These are phyloP conservation scores for Mycena latifolia DNA, from an alignment of 768 basidiomycete species.

Conservation along the genomic window DNA sequence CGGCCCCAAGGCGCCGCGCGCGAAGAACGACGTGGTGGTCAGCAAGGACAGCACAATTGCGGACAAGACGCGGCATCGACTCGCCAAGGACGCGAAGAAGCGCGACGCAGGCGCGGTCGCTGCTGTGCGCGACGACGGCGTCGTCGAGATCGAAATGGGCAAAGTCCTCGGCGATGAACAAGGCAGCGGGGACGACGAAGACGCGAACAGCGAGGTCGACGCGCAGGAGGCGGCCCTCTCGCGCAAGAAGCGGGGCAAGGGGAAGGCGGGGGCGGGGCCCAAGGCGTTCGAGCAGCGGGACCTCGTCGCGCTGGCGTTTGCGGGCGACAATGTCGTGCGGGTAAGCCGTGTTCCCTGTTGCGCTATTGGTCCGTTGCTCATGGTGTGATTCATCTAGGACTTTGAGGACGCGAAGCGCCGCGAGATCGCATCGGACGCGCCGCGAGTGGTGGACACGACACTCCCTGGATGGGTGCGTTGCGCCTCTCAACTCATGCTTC, in stretches of 20 bases:
- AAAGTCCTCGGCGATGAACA: constrained; percentile 54
- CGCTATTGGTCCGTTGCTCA: too few relatives aligned
- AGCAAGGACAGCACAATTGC: constrained; percentile 71
- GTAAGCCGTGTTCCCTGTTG: constrained; percentile 62
- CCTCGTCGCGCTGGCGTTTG: constrained; percentile 94
- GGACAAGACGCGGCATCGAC: constrained; percentile 79
- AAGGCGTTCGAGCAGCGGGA: constrained; percentile 92
- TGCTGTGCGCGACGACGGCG: constrained; percentile 78
- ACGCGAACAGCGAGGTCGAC: constrained; percentile 75
- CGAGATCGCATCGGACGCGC: constrained; percentile 90
- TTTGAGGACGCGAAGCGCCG: constrained; percentile 88
- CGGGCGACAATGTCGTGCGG: constrained; percentile 95
- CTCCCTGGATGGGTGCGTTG: constrained; percentile 94
- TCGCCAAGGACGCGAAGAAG: constrained; percentile 75
- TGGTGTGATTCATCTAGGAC: too few relatives aligned
- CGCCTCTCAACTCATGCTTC: too few relatives aligned
- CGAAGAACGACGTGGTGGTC: constrained; percentile 80
- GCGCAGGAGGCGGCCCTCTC: constrained; percentile 68
- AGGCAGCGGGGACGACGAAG: constrained; percentile 51
- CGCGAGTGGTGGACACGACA: constrained; percentile 88
- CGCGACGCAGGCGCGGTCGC: constrained; percentile 64
- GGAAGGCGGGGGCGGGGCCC: constrained; percentile 45
- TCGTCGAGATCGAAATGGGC: constrained; percentile 80
- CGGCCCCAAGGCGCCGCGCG: constrained; percentile 66
- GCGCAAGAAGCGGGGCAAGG: constrained; percentile 52